These are phyloP conservation scores for Colletotrichum cuscutae DNA, from an alignment of 2,329 filamentous ascomycete species.

Conservation along the genomic window DNA sequence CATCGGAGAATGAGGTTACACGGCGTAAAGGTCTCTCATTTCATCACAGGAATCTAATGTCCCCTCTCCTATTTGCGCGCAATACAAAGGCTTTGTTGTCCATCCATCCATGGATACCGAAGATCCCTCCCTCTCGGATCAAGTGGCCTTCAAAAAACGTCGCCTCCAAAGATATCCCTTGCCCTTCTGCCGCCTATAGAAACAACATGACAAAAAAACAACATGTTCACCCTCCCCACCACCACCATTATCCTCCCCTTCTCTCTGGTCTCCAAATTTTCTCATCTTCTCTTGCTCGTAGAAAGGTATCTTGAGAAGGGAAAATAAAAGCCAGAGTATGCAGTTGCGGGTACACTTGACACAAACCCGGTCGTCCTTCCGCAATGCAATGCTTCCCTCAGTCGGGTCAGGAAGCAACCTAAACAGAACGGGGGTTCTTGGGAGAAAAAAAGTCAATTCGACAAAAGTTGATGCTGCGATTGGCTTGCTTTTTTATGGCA, in stretches of 20 bases:
- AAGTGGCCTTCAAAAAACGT: background rate
- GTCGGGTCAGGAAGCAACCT: background rate
- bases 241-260: background rate
- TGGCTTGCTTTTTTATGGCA: background rate
- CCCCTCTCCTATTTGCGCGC: constrained; percentile 17
- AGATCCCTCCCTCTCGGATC: background rate
- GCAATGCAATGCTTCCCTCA: background rate
- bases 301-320: background rate
- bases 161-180: background rate
- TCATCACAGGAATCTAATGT: constrained; percentile 21
- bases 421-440: background rate
- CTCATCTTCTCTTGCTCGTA: background rate
- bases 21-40: constrained; percentile 20
- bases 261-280: background rate
- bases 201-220: background rate
- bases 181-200: constrained; percentile 8
- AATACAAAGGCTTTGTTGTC: constrained; percentile 10
- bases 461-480: background rate
- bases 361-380: too few relatives aligned
- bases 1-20: too few relatives aligned
- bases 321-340: background rate
- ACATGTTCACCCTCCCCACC: background rate
- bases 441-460: background rate
- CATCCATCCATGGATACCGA: background rate
- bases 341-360: too few relatives aligned